Percentiles rank a stretch among this genome's conserved stretches.
Conservation (phyloP, 2,329 filamentous ascomycete genomes). For the Colletotrichum truncatum region DNA sequence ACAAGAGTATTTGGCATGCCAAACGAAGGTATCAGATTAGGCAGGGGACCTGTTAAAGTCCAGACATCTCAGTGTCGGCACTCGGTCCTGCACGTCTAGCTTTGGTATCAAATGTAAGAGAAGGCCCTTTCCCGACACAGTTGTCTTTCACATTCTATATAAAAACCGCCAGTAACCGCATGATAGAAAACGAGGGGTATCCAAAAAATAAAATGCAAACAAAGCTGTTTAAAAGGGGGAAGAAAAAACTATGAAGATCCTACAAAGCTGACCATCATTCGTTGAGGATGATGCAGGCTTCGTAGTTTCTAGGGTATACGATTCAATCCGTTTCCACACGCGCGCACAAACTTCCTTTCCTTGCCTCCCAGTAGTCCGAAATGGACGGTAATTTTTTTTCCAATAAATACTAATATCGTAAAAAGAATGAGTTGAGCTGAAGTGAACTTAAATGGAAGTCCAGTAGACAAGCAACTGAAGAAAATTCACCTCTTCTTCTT, state of each 20-base stretch:
- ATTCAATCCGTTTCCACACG: neutral
- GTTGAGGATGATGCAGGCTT: neutral
- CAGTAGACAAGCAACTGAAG: neutral
- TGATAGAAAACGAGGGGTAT: conserved; percentile 14
- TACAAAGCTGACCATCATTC: neutral
- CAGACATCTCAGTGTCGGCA: neutral
- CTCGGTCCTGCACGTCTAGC: neutral
- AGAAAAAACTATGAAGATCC: neutral
- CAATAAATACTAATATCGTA: neutral
- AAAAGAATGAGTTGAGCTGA: neutral
- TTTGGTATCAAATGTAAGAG: neutral
- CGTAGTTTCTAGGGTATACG: conserved; percentile 6
- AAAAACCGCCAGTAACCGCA: neutral
- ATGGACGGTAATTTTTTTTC: too few relatives aligned
- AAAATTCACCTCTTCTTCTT: conserved; percentile 55
- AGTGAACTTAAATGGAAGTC: neutral
- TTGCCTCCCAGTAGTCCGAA: too few relatives aligned
- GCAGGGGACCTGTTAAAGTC: neutral
- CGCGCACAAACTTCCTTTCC: too few relatives aligned
- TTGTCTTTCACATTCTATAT: neutral
- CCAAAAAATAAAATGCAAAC: neutral
- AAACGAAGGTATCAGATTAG: conserved; percentile 23
- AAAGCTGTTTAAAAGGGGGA: neutral
- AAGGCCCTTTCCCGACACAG: too few relatives aligned
- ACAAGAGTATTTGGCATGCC: neutral